A percentile compares a stretch with the other conserved stretches of the same genome.
phyloP scores from a whole-genome alignment of 306 rosid genomes.

The Cicer judaicum region DNA sequence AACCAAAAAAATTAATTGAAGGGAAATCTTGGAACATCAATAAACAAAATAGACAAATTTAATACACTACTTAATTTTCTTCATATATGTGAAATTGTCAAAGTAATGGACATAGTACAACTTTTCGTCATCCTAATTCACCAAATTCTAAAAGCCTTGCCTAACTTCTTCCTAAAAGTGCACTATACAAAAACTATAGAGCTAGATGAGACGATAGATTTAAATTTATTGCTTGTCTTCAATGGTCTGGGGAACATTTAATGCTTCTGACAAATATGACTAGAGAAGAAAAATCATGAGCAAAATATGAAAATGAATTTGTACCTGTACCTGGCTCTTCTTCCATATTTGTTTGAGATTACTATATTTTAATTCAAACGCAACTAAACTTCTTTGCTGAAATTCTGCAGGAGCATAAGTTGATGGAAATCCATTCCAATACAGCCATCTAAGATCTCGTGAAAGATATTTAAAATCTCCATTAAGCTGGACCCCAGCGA shows the following conservation, averaged over 20 bases:
- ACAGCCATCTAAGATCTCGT: constrained; percentile 6
- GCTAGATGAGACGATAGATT: not conserved
- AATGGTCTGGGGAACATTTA: too few species aligned
- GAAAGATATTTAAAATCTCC: not conserved
- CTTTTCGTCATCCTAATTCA: not conserved
- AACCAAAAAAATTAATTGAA: too few species aligned
- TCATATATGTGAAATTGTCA: too few species aligned
- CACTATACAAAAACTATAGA: not conserved
- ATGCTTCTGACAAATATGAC: not conserved
- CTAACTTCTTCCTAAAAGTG: not conserved
- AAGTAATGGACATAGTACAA: not conserved
- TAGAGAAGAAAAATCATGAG: not conserved
- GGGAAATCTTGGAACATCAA: too few species aligned
- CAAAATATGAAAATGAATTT: not conserved
- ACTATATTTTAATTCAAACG: constrained; percentile 29
- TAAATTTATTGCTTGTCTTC: not conserved
- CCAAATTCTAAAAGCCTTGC: not conserved
- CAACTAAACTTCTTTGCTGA: constrained; percentile 5
- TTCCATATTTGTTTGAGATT: constrained; percentile 6
- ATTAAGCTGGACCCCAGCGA: not conserved
- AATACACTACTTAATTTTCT: too few species aligned
- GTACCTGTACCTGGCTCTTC: constrained; percentile 29
- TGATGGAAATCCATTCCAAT: constrained; percentile 22
- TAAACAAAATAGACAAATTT: too few species aligned
- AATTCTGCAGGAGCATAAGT: not conserved